A percentile compares a stretch with the other conserved stretches of the same genome.
Evolutionary conservation across 495 filamentous ascomycete genomes (phyloP).

Genomic region (Aspergillus haitiensis): DNA sequence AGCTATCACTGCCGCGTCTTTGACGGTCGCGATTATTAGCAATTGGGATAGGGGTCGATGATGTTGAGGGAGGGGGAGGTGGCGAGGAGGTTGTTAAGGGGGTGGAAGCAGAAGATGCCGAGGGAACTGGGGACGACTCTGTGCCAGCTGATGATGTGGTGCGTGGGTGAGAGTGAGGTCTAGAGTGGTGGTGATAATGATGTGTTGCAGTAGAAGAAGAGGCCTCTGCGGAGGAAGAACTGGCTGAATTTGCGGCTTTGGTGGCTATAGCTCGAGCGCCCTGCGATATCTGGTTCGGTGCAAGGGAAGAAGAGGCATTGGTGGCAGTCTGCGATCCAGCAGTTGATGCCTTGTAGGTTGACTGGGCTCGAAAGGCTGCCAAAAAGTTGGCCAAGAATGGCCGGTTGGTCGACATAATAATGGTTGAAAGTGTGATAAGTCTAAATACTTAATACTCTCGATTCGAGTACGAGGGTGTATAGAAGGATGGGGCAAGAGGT

Average conservation of each 20-base stretch:
- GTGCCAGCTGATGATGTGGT: slow-evolving; percentile 21
- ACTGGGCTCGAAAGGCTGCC: slow-evolving; percentile 73
- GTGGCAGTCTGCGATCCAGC: slow-evolving; percentile 29
- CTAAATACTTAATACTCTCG: too few relatives aligned
- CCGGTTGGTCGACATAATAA: slow-evolving; percentile 63
- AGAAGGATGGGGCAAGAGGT: too few relatives aligned
- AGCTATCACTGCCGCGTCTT: slow-evolving; percentile 68
- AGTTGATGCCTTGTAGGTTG: slow-evolving; percentile 47
- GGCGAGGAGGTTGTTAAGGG: slow-evolving; percentile 19
- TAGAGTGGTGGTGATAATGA: slow-evolving; percentile 24
- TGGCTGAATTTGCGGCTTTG: slow-evolving; percentile 29
- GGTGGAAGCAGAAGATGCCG: slow-evolving; percentile 28
- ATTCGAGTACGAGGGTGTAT: background rate
- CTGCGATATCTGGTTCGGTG: slow-evolving; percentile 40
- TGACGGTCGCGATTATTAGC: slow-evolving; percentile 38
- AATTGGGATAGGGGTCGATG: slow-evolving; percentile 44
- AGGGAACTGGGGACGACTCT: slow-evolving; percentile 14
- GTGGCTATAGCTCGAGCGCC: slow-evolving; percentile 46
- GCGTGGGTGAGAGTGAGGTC: slow-evolving; percentile 30
- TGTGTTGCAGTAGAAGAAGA: slow-evolving; percentile 24
- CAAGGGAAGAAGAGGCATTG: slow-evolving; percentile 29
- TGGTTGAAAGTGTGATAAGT: background rate
- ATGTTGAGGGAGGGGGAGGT: slow-evolving; percentile 27
- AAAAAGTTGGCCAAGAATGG: slow-evolving; percentile 87
- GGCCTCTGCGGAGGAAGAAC: slow-evolving; percentile 9